Evolutionary conservation across 257 asterid genomes (phyloP), one percentile per base, ranked within the genome.

Genomic region (Gardenia jasminoides): DNA sequence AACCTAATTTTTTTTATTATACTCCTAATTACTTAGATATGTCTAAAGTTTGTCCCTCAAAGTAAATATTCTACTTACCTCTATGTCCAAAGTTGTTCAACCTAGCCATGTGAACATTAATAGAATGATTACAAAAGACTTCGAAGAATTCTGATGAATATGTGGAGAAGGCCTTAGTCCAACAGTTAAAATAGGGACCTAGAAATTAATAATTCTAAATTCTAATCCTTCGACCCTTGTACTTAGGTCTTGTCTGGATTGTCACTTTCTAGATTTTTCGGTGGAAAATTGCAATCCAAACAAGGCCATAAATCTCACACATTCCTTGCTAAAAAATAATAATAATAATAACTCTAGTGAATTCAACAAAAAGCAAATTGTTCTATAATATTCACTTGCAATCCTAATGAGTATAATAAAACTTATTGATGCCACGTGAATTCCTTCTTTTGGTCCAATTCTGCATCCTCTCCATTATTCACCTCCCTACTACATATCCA

Each of bases 381-480:
- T 4, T 7, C 19, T 58, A 1, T 58, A 58, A 7, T 20, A 17
- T 58, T 22, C 64, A 58, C 22, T 58, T 58, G 19, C 26, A 2
- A 8, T 6, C 3, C 26, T 56, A 1, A 24, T n/a, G n/a, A n/a
- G 2, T 0, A 41, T 69, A 41, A 69, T 31, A 59, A 36, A 26
- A 41, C 70, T 31, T 19, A 54, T 46, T 76, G 71, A 26, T n/a
- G 33, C 70, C 81, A 69, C 69, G 59, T 78, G 81, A 36, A 8
- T 58, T 39, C 59, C 75, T 78, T 36, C 26, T 68, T 56, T 56
- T 26, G 64, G 24, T 36, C 41, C 41, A 36, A 56, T 56, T 56
- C 64, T 56, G 59, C 22, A 52, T 12, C 6, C 0, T 16, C 64
- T 56, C 3, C 2, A 20, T 56, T 17, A 56, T 17, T 56, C 26